phyloP scores from a whole-genome alignment of 202 grass and related monocot genomes.

The Dendrocalamus latiflorus region DNA sequence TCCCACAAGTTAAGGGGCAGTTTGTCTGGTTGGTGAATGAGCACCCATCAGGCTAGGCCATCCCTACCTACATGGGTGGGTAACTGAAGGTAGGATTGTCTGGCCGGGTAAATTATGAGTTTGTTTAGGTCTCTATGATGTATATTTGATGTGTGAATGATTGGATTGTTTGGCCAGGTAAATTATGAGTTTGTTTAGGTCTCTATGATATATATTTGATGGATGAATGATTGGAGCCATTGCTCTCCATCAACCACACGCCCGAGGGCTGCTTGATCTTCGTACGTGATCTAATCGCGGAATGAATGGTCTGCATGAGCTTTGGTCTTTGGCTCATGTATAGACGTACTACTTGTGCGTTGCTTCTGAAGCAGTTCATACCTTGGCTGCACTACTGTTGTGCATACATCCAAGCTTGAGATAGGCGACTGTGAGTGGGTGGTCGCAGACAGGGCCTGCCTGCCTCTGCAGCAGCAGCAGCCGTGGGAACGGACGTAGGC shows the following conservation, averaged over 20 bases:
- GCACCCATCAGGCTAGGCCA: not conserved
- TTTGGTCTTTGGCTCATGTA: not conserved
- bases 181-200: not conserved
- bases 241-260: not conserved
- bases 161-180: not conserved
- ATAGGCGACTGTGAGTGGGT: not conserved
- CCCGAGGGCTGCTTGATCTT: not conserved
- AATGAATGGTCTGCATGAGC: not conserved
- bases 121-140: not conserved
- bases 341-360: not conserved
- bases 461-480: not conserved
- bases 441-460: not conserved
- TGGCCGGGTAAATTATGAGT: conserved; percentile 11
- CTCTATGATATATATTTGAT: not conserved
- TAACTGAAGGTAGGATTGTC: not conserved
- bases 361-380: not conserved
- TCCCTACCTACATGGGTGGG: not conserved
- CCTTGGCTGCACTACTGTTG: not conserved
- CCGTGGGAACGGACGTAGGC: not conserved
- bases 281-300: not conserved
- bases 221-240: not conserved
- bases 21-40: not conserved
- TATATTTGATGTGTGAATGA: not conserved
- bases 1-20: not conserved
- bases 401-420: not conserved